Evolutionary conservation across 306 rosid genomes (phyloP).

Genomic region (Boehmeria nivea): DNA sequence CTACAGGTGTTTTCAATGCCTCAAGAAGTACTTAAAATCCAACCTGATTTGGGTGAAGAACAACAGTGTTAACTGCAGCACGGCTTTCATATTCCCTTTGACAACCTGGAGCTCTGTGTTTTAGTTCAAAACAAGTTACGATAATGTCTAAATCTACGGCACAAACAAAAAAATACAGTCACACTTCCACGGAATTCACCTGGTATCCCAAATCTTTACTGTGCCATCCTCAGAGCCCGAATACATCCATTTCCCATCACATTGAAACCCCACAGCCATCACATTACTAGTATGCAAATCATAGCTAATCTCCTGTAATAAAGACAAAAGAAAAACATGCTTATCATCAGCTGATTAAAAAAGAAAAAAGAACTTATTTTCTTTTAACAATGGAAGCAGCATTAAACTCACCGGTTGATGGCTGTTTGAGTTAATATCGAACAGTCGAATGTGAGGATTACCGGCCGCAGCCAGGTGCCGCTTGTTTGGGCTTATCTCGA

Average conservation of each 20-base stretch:
- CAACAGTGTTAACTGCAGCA: constrained; percentile 96
- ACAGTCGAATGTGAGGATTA: constrained; percentile 90
- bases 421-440: constrained; percentile 87
- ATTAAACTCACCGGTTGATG: constrained; percentile 76
- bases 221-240: constrained; percentile 99
- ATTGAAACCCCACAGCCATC: constrained; percentile 98
- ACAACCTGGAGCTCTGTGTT: constrained; percentile 88
- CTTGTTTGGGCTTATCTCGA: constrained; percentile 98
- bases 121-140: constrained; percentile 14
- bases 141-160: constrained; percentile 4
- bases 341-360: constrained; percentile 9
- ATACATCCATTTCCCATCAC: constrained; percentile 99
- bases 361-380: neutral
- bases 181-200: constrained; percentile 33
- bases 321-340: constrained; percentile 5
- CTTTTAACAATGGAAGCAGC: neutral
- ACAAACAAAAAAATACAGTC: neutral
- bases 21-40: constrained; percentile 11
- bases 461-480: constrained; percentile 95
- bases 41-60: constrained; percentile 97
- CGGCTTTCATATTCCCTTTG: constrained; percentile 99
- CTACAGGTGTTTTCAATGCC: too few relatives aligned
- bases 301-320: constrained; percentile 79
- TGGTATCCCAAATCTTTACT: constrained; percentile 97
- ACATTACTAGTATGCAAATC: constrained; percentile 94